A percentile compares a stretch with the other conserved stretches of the same genome.
phyloP scores from a whole-genome alignment of 164 flowering plant genomes.

The Platanus orientalis region DNA sequence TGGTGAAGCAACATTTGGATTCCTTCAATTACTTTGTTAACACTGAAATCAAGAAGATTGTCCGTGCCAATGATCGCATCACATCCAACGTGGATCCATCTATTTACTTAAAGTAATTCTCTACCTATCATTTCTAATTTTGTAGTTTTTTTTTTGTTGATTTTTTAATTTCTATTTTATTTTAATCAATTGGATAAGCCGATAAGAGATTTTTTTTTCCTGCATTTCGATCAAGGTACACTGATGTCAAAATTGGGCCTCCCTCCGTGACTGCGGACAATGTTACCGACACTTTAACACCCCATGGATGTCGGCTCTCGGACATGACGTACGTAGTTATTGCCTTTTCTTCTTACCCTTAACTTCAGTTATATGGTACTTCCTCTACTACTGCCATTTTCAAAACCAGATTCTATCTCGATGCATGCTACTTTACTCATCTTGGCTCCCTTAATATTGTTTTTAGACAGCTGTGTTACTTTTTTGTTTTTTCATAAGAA shows the following conservation, averaged over 20 bases:
- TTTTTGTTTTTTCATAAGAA: too few relatives aligned
- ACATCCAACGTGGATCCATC: constrained; percentile 31
- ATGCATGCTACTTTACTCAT: too few relatives aligned
- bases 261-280: constrained; percentile 44
- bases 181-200: not conserved
- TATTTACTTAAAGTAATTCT: constrained; percentile 44
- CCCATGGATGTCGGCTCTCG: constrained; percentile 75
- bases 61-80: constrained; percentile 54
- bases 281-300: constrained; percentile 32
- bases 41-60: constrained; percentile 67
- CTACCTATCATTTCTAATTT: not conserved
- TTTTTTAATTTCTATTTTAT: not conserved
- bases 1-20: constrained; percentile 93
- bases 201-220: not conserved
- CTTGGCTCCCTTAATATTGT: too few relatives aligned
- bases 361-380: too few relatives aligned
- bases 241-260: constrained; percentile 51
- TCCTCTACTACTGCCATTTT: too few relatives aligned
- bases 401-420: too few relatives aligned
- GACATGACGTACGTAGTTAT: constrained; percentile 55
- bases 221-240: constrained; percentile 40
- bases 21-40: constrained; percentile 80
- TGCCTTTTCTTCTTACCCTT: not conserved
- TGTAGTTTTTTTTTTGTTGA: not conserved
- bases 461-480: too few relatives aligned